Percentiles rank a stretch among this genome's conserved stretches.
Evolutionary conservation across 176 grass and related monocot species (phyloP).

Genomic region (Oryza australiensis): DNA sequence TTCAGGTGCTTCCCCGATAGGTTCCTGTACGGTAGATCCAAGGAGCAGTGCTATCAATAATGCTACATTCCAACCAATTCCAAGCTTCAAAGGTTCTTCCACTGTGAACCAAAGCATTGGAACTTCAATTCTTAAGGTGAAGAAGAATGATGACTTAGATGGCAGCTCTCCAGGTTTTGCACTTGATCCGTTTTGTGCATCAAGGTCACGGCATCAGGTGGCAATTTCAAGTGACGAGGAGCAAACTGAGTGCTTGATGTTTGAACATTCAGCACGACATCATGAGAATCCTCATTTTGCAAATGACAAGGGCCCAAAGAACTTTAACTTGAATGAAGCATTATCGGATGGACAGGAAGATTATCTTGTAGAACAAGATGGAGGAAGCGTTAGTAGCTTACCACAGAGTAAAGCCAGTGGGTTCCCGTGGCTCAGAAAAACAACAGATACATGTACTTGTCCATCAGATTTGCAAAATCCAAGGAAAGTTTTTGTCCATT

Average conservation of each 20-base stretch:
- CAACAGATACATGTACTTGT: slow-evolving; percentile 48
- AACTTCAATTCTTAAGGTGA: slow-evolving; percentile 15
- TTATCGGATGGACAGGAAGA: slow-evolving; percentile 45
- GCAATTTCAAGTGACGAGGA: slow-evolving; percentile 38
- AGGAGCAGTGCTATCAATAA: slow-evolving; percentile 35
- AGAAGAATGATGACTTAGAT: slow-evolving; percentile 37
- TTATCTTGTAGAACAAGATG: slow-evolving; percentile 28
- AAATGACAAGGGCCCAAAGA: slow-evolving; percentile 43
- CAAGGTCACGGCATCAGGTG: slow-evolving; percentile 17
- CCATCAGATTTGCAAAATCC: slow-evolving; percentile 34
- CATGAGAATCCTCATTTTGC: slow-evolving; percentile 32
- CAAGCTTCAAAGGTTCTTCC: slow-evolving; percentile 46
- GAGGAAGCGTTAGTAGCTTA: slow-evolving; percentile 26
- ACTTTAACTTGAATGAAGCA: slow-evolving; percentile 71
- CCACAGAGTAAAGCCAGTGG: slow-evolving; percentile 33
- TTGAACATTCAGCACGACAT: slow-evolving; percentile 42
- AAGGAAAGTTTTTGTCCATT: slow-evolving; percentile 42
- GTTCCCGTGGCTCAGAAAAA: slow-evolving; percentile 51
- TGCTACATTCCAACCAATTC: slow-evolving; percentile 40
- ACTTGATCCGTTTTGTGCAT: slow-evolving; percentile 35
- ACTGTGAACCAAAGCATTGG: slow-evolving; percentile 40
- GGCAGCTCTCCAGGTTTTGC: slow-evolving; percentile 29
- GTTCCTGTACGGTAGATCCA: slow-evolving; percentile 37
- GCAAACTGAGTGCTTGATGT: slow-evolving; percentile 33
- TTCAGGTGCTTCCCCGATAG: slow-evolving; percentile 19